Evolutionary conservation across 2,329 filamentous ascomycete genomes (phyloP), one percentile per base, ranked within the genome.

Genomic region (Neofusicoccum kwambonambiense): DNA sequence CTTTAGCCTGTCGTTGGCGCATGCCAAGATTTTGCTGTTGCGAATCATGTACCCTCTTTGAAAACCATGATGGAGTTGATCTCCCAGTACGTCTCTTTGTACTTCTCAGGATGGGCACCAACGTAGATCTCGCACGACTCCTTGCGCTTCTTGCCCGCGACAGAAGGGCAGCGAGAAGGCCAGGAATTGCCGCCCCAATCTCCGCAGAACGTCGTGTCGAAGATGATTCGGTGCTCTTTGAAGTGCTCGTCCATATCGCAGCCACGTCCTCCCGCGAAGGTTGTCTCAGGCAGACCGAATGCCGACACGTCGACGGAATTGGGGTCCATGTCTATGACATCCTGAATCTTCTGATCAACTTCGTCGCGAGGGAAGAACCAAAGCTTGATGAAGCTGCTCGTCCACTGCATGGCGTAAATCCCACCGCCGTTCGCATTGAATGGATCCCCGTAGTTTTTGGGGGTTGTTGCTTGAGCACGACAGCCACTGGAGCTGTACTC

Each of bases 131-230:
- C 60, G 56, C 71, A 73, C 37, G 68, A 71, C 39, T 78, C 74
- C 11, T 67, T 62, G 1, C 66, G 22, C 19, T n/a, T 65, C 9
- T 47, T 49, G 8, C 54, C 64, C 22, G 51, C 52, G 9, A 37
- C 39, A 8, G 54, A n/a, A 2, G 82, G 78, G 75, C 90, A 92
- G 58, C 82, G 81, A 31, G 62, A 22, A 68, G 87, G 82, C 87
- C 88, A 95, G 41, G 88, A 85, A 37, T 79, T 73, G 17, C 91
- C 91, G 3, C 91, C 92, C 92, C 92, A 96, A 27, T 68, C 70
- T 22, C 78, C 78, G 67, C 78, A 80, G 57, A 80, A 78, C 50
- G 76, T 77, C 27, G 73, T 78, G 60, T 78, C 75, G 68, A 79
- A 73, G 64, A 79, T 74, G 49, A 80, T 72, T 51, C 72, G 73